phyloP scores from a whole-genome alignment of 768 basidiomycete genomes.

The Leccinum rimulosum region DNA sequence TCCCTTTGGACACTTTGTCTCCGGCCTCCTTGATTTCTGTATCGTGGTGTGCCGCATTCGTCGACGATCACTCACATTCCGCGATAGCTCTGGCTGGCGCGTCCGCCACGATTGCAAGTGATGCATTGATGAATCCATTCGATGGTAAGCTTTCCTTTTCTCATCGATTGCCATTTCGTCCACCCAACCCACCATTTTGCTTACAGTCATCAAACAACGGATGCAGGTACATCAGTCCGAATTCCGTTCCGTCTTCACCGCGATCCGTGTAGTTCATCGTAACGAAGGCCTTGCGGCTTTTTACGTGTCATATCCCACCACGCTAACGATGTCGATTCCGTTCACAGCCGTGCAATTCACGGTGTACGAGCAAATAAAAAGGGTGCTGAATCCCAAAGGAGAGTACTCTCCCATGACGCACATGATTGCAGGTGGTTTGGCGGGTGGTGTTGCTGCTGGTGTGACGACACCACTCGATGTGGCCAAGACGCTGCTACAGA shows the following conservation, averaged over 20 bases:
- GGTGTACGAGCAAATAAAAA: constrained; percentile 92
- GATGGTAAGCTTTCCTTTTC: constrained; percentile 64
- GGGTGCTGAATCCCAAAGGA: constrained; percentile 77
- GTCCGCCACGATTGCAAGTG: constrained; percentile 89
- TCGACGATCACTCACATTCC: constrained; percentile 13
- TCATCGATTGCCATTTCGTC: constrained; percentile 2
- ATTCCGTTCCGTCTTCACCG: constrained; percentile 84
- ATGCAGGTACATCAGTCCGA: constrained; percentile 97
- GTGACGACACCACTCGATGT: constrained; percentile 97
- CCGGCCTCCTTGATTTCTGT: neutral
- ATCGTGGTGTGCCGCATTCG: neutral
- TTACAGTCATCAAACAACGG: constrained; percentile 94
- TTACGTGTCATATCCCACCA: constrained; percentile 98
- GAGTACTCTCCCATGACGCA: constrained; percentile 93
- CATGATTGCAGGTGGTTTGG: constrained; percentile 86
- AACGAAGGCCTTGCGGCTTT: constrained; percentile 88
- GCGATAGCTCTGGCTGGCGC: constrained; percentile 84
- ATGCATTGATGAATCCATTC: constrained; percentile 99
- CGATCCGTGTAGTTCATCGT: constrained; percentile 79
- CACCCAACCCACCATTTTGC: constrained; percentile 15
- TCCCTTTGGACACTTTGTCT: constrained; percentile 1
- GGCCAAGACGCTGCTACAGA: constrained; percentile 95
- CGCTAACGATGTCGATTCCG: constrained; percentile 92
- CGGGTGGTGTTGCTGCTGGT: constrained; percentile 92
- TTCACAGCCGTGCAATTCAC: constrained; percentile 99